Base-by-base conservation (phyloP, 2,329 filamentous ascomycete species). In the Drechslerella dactyloides region DNA sequence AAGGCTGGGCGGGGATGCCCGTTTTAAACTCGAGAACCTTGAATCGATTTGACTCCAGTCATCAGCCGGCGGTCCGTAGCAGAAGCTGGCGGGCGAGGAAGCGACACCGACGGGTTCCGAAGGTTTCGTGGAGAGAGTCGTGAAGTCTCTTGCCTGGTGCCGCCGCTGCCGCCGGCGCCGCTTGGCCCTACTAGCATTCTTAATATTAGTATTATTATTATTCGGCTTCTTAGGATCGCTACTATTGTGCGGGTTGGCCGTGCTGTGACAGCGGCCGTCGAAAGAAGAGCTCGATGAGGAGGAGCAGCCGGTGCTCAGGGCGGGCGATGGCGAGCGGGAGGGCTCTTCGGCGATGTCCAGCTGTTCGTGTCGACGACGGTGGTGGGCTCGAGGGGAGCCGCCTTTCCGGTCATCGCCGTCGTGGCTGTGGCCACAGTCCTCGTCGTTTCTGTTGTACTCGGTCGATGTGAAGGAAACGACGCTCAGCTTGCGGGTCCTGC, bases 401-500 rank as follows among this genome's bases (percentile, higher is more conserved):
- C n/a, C 21, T 5, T 23, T 11, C 21, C 30, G 5, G 50, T 2
- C 50, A 10, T 17, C 52, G 11, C 48, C 42, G 35, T 35, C 24
- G 4, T 46, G 30, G 27, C 46, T 35, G 11, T 35, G 19, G 23
- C 55, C n/a, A 19, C 44, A 48, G 19, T 48, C 44, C 5, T 69
- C 65, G 50, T 72, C 60, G 35, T 64, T 65, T 13, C 24, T 72
- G 44, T 72, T 65, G 51, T 72, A 64, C 35, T 64, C 60, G 15
- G 56, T 54, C 2, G 68, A 72, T 23, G 68, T 61, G 55, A 72
- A 65, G 13, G 68, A 72, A 10, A 65, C 68, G 50, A 65, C 60
- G 55, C 68, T 72, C 11, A 72, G 56, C 44, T 72, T 72, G 7
- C 64, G 53, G 15, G 58, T 69, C 57, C 58, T 40, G 53, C 46